Evolutionary conservation across 768 basidiomycete species (phyloP), one percentile per base, ranked within the genome.

Genomic region (Phaffia tasmanica): DNA sequence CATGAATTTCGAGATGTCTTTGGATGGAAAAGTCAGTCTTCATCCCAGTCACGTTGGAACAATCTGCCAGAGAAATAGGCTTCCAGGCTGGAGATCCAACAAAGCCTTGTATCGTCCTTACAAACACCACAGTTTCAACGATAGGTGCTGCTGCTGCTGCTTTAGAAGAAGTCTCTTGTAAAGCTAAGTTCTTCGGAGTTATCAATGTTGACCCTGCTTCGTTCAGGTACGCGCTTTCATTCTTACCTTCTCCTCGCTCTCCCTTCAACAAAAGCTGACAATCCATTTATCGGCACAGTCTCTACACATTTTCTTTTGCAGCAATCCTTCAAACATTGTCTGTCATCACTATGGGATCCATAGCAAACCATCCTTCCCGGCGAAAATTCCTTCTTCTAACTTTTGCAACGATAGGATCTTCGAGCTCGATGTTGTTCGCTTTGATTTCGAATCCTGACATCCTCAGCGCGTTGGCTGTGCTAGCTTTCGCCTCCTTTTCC

Each of bases 301-400:
- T 99, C 47, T 92, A 94, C 73, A 82, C 86, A 35, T 88, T 90
- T 75, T 95, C 93, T 0, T 79, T 85, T 18, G 89, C 88, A 0
- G 93, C 97, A 0, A 86, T 86, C 0, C 76, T 94, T 0, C 93
- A 97, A 74, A 93, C 92, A 0, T 72, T 97, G n/a, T 89, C 86
- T 0, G 91, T 99, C 49, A 91, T 99, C 64, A 92, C 93, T 6
- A 88, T 95, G 81, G 89, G 90, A 8, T 84, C 84, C 19, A 85
- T 94, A 64, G 94, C 93, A 0, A 90, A 98, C 77, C 84, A 88
- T 69, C 85, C 83, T 0, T 76, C 82, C 2, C 84, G 84, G 71
- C 84, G 94, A 46, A 93, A 93, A 73, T 80, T 80, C 2, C 80
- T 95, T 0, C 83, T 98, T 47, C 79, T 91, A 14, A 63, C 77